A percentile compares a stretch with the other conserved stretches of the same genome.
phyloP scores from a whole-genome alignment of 495 filamentous ascomycete species.

The Neurospora pannonica region DNA sequence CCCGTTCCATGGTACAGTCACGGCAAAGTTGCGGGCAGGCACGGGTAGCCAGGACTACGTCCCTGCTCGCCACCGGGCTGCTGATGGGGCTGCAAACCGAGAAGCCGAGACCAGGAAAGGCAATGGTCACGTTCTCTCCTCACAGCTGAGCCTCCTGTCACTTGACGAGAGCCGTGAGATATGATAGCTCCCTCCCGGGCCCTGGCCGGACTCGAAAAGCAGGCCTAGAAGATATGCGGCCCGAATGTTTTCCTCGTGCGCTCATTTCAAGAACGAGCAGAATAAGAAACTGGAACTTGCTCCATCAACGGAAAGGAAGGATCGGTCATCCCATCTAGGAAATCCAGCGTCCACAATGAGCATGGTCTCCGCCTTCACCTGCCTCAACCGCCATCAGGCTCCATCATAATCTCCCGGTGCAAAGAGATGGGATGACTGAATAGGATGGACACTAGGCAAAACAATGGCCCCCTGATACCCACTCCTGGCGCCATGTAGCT shows the following conservation, averaged over 20 bases:
- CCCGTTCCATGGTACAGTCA: neutral
- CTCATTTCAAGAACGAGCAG: neutral
- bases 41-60: neutral
- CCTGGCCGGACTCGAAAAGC: neutral
- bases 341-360: neutral
- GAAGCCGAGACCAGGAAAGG: neutral
- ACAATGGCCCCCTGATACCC: neutral
- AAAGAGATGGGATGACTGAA: neutral
- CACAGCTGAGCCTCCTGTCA: neutral
- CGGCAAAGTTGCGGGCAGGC: neutral
- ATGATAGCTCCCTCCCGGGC: neutral
- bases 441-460: neutral
- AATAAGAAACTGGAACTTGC: neutral
- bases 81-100: neutral
- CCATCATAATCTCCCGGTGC: neutral
- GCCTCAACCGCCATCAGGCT: neutral
- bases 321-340: neutral
- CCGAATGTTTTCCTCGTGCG: neutral
- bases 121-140: neutral
- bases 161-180: neutral
- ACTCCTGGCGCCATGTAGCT: neutral
- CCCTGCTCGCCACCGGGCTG: neutral
- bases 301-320: neutral
- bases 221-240: neutral
- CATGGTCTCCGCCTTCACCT: neutral